A percentile compares a stretch with the other conserved stretches of the same genome.
These are phyloP conservation scores for Alternaria rosae DNA, from an alignment of 2,329 filamentous ascomycete genomes.

Conservation along the genomic window DNA sequence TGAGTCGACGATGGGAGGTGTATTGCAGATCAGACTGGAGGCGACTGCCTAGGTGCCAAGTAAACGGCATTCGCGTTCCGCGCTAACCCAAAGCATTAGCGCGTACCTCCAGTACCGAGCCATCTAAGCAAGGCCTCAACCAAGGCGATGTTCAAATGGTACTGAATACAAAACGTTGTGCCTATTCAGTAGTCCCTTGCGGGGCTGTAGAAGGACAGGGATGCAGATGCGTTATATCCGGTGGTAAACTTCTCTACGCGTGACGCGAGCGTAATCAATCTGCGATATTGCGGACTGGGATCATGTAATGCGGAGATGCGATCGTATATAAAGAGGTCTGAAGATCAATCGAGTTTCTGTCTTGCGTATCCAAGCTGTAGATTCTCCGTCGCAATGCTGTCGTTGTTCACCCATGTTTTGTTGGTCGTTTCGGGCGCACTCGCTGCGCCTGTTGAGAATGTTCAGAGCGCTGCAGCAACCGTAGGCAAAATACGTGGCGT, in stretches of 20 bases:
- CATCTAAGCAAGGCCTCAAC: no score
- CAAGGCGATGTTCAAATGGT: background rate
- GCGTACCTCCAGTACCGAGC: background rate
- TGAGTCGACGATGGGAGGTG: background rate
- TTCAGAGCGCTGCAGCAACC: constrained; percentile 41
- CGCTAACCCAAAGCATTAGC: constrained; percentile 10
- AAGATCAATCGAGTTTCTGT: background rate
- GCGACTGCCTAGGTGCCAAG: constrained; percentile 17
- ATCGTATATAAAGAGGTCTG: background rate
- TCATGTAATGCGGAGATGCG: background rate
- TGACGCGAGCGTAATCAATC: constrained; percentile 16
- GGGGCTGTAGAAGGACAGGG: background rate
- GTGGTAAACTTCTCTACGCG: constrained; percentile 6
- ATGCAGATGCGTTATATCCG: constrained; percentile 6
- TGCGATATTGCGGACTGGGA: constrained; percentile 6
- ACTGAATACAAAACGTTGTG: background rate
- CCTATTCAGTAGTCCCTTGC: background rate
- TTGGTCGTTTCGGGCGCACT: constrained; percentile 12
- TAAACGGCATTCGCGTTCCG: background rate
- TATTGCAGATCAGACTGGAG: background rate
- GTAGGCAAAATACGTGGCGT: constrained; percentile 61
- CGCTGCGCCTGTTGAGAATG: constrained; percentile 19
- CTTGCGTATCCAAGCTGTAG: background rate
- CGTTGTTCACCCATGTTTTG: constrained; percentile 10
- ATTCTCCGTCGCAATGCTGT: constrained; percentile 7